Base-by-base conservation (phyloP, 1,139 yeast genomes). In the Pichia sp. region DNA sequence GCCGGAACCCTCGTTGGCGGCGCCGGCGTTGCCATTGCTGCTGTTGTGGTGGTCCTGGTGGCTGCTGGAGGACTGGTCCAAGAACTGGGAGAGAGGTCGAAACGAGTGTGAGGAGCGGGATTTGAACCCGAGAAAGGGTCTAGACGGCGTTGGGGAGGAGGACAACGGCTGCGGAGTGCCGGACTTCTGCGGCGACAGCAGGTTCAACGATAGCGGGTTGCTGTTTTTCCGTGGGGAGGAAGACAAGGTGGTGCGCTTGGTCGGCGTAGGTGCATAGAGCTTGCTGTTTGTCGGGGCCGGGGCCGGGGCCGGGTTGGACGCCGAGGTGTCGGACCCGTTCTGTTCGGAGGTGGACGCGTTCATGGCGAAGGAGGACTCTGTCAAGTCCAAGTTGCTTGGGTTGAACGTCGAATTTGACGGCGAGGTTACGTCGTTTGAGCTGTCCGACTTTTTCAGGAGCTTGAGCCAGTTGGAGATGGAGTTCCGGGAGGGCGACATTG, bases 71-170 rank as follows among this genome's bases (percentile, higher is more conserved):
- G 56, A 47, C 7, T 53, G 40, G 30, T 64, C 68, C 32, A 57
- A 44, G 42, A 62, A 62, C 10, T 62, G 55, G 1, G 67, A 64
- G 4, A 57, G 46, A 4, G 69, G 67, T 45, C 67, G 57, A 46
- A 65, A 62, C 3, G 69, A 61, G 51, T 64, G 65, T 1, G 69
- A 64, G 26, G 71, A 67, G 15, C 66, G 54, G 38, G 70, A 65
- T 53, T 66, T 66, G 36, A 64, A 64, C 1, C 68, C 68, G 31
- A 67, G 36, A 43, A 64, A 61, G 1, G 71, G 71, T 48, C 70
- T 60, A 8, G 63, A 55, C 8, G 68, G 66, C 6, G 66, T 57
- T 16, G 62, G 54, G 0, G 60, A 52, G 4, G 65, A 54, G 1
- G 58, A 54, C 16, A 61, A 36, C 6, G 38, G 29, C 49, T 48